Percentiles rank a stretch among this genome's conserved stretches.
Evolutionary conservation across 1,284 basidiomycete species (phyloP).

Genomic region (Trametes hirsuta): DNA sequence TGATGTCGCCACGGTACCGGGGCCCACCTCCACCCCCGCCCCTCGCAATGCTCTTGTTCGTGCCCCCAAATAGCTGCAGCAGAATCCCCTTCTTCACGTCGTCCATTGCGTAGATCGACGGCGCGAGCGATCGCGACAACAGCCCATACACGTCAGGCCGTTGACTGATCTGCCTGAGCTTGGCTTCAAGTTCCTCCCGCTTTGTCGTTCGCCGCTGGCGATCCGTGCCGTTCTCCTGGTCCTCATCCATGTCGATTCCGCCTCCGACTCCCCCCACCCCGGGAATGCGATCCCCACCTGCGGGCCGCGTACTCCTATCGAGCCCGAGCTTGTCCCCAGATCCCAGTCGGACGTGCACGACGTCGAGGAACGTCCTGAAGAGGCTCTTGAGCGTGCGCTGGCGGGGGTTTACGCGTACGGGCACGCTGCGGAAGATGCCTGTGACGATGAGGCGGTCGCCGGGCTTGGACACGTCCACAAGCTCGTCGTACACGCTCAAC

Average conservation of each 20-base stretch:
- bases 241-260: conserved; percentile 58
- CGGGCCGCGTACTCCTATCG: conserved; percentile 80
- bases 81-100: conserved; percentile 99
- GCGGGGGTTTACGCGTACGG: conserved; percentile 91
- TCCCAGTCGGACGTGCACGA: conserved; percentile 89
- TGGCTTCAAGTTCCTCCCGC: conserved; percentile 61
- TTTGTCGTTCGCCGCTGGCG: conserved; percentile 49
- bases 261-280: conserved; percentile 89
- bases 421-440: conserved; percentile 94
- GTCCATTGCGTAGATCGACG: conserved; percentile 97
- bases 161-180: conserved; percentile 71
- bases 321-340: conserved; percentile 73
- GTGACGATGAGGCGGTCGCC: conserved; percentile 92
- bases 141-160: conserved; percentile 88
- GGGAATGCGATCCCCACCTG: conserved; percentile 67
- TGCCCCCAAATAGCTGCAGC: conserved; percentile 95
- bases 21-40: conserved; percentile 96
- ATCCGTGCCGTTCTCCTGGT: conserved; percentile 43
- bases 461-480: conserved; percentile 94
- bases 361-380: conserved; percentile 97
- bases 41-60: conserved; percentile 92
- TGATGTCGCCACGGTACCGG: conserved; percentile 96
- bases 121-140: conserved; percentile 86
- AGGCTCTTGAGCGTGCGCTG: conserved; percentile 92
- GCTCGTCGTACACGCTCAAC: conserved; percentile 94